Percentiles rank a stretch among this genome's conserved stretches.
phyloP scores from a whole-genome alignment of 1,284 basidiomycete genomes.

The Ceratobasidium sp. region DNA sequence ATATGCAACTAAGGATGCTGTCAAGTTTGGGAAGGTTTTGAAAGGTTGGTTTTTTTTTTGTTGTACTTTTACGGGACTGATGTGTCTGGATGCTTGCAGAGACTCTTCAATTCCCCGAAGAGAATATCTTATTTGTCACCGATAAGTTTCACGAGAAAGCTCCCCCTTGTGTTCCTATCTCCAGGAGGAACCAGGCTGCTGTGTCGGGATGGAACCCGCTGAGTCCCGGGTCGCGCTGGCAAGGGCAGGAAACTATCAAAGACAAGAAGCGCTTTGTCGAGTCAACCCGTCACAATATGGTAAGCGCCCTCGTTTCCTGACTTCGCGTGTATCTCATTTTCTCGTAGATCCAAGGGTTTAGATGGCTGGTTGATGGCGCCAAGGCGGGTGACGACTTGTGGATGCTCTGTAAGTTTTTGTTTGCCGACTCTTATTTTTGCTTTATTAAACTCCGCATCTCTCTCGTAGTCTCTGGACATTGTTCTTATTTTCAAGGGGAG shows the following conservation, averaged over 20 bases:
- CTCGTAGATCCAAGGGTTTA: conserved; percentile 10
- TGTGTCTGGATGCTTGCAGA: not conserved
- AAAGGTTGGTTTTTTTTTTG: not conserved
- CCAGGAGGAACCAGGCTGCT: not conserved
- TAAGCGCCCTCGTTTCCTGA: not conserved
- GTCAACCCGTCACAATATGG: not conserved
- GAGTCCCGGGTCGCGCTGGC: not conserved
- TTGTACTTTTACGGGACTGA: not conserved
- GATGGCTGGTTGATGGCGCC: conserved; percentile 6
- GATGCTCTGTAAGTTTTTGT: conserved; percentile 23
- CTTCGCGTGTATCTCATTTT: not conserved
- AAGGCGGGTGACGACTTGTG: conserved; percentile 19
- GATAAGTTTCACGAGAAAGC: not conserved
- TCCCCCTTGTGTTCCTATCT: not conserved
- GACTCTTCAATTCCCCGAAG: not conserved
- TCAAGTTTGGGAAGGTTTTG: not conserved
- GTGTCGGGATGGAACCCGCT: not conserved
- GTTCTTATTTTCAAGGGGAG: not conserved
- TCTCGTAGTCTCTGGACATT: conserved; percentile 25
- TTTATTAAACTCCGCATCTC: not conserved
- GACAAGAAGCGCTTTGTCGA: conserved; percentile 19
- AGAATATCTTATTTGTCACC: conserved; percentile 12
- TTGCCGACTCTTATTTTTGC: not conserved
- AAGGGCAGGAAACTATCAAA: not conserved
- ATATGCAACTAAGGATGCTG: conserved; percentile 27